A percentile compares a stretch with the other conserved stretches of the same genome.
These are phyloP conservation scores for Anisodus tanguticus DNA, from an alignment of 257 asterid genomes.

Conservation along the genomic window DNA sequence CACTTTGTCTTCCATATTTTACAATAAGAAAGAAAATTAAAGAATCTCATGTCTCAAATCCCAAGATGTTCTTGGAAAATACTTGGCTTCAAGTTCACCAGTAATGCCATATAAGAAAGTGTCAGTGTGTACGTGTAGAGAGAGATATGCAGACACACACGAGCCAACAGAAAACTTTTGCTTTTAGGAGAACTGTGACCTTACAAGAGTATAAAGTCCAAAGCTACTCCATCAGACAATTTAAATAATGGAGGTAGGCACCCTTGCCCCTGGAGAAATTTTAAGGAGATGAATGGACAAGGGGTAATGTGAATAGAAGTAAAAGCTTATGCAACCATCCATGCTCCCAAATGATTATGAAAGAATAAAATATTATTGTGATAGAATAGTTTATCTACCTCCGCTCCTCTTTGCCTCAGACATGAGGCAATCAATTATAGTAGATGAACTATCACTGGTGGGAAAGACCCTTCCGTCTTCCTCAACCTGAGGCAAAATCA, in stretches of 20 bases:
- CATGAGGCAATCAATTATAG: slow-evolving; percentile 79
- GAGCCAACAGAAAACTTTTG: background rate
- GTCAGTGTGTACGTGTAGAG: background rate
- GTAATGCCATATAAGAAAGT: background rate
- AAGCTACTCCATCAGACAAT: background rate
- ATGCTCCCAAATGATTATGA: background rate
- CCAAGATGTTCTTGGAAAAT: slow-evolving; percentile 14
- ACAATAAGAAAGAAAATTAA: background rate
- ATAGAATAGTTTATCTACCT: slow-evolving; percentile 52
- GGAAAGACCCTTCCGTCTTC: slow-evolving; percentile 95
- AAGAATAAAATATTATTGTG: background rate
- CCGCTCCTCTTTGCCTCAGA: slow-evolving; percentile 81
- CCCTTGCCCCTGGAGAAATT: background rate
- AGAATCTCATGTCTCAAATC: slow-evolving; percentile 9
- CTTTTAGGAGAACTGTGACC: background rate
- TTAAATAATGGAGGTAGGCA: background rate
- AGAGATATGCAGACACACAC: background rate
- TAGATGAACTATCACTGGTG: slow-evolving; percentile 77
- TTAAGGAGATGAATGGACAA: background rate
- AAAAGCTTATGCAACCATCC: background rate
- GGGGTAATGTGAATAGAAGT: background rate
- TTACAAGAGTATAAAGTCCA: background rate
- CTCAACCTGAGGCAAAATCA: slow-evolving; percentile 66
- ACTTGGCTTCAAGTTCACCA: background rate
- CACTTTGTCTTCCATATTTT: background rate